Evolutionary conservation across 257 asterid species (phyloP).

Genomic region (Scutellaria galericulata): DNA sequence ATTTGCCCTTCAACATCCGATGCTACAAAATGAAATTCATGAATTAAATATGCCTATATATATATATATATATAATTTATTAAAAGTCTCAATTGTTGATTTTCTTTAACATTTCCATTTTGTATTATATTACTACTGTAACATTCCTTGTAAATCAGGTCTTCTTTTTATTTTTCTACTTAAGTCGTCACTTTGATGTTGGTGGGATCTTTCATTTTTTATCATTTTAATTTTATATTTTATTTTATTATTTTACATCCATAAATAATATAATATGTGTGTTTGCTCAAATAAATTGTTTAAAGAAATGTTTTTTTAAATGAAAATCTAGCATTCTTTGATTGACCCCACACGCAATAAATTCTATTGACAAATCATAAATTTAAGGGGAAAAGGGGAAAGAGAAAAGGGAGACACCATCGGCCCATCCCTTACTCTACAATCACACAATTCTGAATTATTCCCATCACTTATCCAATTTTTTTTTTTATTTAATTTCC

Average conservation of each 20-base stretch:
- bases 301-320: no score
- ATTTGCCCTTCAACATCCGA: not conserved
- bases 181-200: no score
- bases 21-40: not conserved
- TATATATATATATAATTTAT: no score
- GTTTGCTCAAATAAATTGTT: no score
- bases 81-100: no score
- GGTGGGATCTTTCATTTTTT: no score
- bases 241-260: no score
- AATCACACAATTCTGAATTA: conserved; percentile 19
- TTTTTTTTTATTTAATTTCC: not conserved
- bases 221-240: no score
- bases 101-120: no score
- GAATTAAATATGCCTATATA: not conserved
- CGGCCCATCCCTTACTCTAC: conserved; percentile 10
- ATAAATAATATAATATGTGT: not conserved
- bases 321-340: not conserved
- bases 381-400: not conserved
- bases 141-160: no score
- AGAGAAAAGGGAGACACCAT: conserved; percentile 5
- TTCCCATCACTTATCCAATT: conserved; percentile 12
- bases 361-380: conserved; percentile 22
- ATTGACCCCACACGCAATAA: conserved; percentile 26
- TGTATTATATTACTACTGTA: no score
- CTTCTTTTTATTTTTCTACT: no score